A percentile compares a stretch with the other conserved stretches of the same genome.
These are phyloP conservation scores for Coniochaeta ligniaria DNA, from an alignment of 2,329 filamentous ascomycete genomes.

Conservation along the genomic window DNA sequence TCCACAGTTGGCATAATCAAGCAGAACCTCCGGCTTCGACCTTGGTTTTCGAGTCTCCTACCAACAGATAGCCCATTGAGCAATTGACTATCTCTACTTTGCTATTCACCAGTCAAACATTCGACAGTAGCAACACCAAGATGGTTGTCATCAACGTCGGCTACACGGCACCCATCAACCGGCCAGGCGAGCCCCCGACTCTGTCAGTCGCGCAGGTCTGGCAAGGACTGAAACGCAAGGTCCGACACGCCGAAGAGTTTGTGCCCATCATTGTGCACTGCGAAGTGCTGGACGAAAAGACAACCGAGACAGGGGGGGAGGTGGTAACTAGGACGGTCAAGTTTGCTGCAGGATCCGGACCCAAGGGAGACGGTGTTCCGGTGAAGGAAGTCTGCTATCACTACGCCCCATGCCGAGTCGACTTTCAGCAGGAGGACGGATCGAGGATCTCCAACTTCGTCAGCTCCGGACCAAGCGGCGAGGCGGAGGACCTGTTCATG, in stretches of 20 bases:
- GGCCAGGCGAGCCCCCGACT: constrained; percentile 10
- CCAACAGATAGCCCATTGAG: too few species aligned
- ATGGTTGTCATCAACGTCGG: constrained; percentile 16
- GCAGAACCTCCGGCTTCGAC: too few species aligned
- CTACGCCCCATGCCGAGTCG: constrained; percentile 19
- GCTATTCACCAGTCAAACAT: too few species aligned
- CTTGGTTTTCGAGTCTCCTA: too few species aligned
- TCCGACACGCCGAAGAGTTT: constrained; percentile 19
- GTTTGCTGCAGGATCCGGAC: constrained; percentile 4
- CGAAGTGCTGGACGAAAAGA: constrained; percentile 14
- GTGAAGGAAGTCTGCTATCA: constrained; percentile 22
- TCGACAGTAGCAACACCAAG: neutral
- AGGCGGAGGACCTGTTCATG: constrained; percentile 18
- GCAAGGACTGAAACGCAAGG: constrained; percentile 19
- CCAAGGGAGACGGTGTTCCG: constrained; percentile 1
- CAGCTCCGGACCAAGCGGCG: constrained; percentile 14
- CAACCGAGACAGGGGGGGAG: constrained; percentile 2
- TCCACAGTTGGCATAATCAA: too few species aligned
- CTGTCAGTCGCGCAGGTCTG: constrained; percentile 18
- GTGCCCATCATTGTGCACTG: constrained; percentile 18
- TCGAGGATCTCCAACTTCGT: constrained; percentile 23
- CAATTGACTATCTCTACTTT: too few species aligned
- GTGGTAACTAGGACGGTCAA: constrained; percentile 6
- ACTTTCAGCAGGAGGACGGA: constrained; percentile 22
- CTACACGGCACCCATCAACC: constrained; percentile 22